Evolutionary conservation across 805 yeast genomes (phyloP), one percentile per base, ranked within the genome.

Genomic region (Henningerozyma blattae): DNA sequence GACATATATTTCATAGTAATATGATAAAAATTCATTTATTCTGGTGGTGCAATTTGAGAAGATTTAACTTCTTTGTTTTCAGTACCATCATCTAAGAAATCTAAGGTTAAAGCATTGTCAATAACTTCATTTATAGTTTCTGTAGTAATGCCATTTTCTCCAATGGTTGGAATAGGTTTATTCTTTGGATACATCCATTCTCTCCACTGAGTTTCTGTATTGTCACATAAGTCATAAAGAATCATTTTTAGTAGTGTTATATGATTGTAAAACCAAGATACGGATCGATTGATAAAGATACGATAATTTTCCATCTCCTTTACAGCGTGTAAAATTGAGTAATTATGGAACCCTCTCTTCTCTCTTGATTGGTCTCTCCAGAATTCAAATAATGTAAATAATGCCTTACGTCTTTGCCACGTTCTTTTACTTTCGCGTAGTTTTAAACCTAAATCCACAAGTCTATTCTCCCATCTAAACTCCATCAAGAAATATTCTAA

Each of bases 201-300:
- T 35, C 61, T 48, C 59, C 61, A 54, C 25, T 53, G 56, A 5
- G 55, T 44, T n/a, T 44, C 47, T 2, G 47, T 42, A 30, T 53
- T 52, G 31, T 53, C 57, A 41, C 59, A 54, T 16, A 56, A 40
- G 38, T 56, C 61, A 34, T 50, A 56, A 13, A 56, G 38, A 17
- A 54, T 52, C 58, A 56, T 54, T 36, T 54, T 56, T 18, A 56
- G 43, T 24, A 56, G 35, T 1, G 61, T 56, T 18, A 56, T 54
- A 37, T 56, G 61, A 36, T 56, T 56, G 34, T 56, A 56, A 28
- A 56, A 56, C 61, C 61, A 56, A 3, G 61, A 56, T 2, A 56
- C 61, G 2, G 61, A 56, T 35, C 59, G 41, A 33, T 51, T 53
- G 26, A 56, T 53, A 35, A 56, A 54, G 3, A 54, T 45, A 34